These are phyloP conservation scores for Fraxinus velutina DNA, from an alignment of 305 asterid genomes.

Conservation along the genomic window DNA sequence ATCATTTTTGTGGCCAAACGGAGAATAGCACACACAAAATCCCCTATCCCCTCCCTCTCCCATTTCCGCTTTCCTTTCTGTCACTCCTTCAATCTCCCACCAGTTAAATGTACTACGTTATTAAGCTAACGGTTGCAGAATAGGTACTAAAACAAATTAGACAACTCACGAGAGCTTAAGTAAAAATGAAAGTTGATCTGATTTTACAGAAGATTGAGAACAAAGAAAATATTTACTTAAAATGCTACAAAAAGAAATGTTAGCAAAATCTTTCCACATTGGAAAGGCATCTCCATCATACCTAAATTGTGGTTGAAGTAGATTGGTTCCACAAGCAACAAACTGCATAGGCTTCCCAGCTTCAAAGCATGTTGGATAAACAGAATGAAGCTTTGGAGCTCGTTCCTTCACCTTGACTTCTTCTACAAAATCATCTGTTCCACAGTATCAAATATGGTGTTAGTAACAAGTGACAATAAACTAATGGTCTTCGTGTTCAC, in stretches of 20 bases:
- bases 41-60: background rate
- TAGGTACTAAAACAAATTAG: background rate
- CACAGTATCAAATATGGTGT: background rate
- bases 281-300: slow-evolving; percentile 11
- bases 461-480: background rate
- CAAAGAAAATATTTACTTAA: background rate
- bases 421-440: background rate
- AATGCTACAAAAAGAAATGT: background rate
- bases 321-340: slow-evolving; percentile 47
- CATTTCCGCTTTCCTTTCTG: background rate
- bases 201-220: background rate
- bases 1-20: background rate
- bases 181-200: background rate
- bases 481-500: background rate
- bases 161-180: background rate
- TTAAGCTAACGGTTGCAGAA: background rate
- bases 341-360: slow-evolving; percentile 58
- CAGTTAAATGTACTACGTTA: background rate
- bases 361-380: slow-evolving; percentile 47
- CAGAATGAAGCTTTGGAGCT: slow-evolving; percentile 44
- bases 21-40: background rate
- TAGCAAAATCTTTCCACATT: background rate
- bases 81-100: background rate
- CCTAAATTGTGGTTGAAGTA: slow-evolving; percentile 49
- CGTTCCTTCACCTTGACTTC: slow-evolving; percentile 29